Evolutionary conservation across 73 alveolate species (phyloP), one percentile per base, ranked within the genome.

Genomic region (Paraurostyla sp.): DNA sequence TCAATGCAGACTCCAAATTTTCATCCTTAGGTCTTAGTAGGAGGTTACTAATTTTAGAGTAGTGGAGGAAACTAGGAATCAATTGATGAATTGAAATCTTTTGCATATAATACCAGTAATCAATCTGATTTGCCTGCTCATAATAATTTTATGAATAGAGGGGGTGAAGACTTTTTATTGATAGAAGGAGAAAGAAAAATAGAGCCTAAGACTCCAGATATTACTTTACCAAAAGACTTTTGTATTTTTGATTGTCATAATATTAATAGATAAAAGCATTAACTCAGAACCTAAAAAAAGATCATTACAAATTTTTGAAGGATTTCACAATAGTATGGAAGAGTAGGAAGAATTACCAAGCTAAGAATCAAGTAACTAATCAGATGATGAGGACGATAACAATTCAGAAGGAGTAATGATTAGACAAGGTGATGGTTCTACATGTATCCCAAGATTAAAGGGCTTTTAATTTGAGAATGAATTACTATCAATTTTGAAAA

Each of bases 281-380:
- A 73, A 73, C 71, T 73, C 86, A 4, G 86, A 73, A 25, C 86
- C 86, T 2, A 73, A 73, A 48, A 73, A 73, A 43, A n/a, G 48
- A 27, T 73, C 86, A 3, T 29, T 73, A 2, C 20, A 73, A 36
- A 49, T 73, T 0, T 73, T 73, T 27, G 86, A 43, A 23, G 71
- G 71, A 23, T 9, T 73, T 32, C 68, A 32, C n/a, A 40, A 45
- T 15, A 65, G 43, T 2, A 65, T 65, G 82, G 82, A 65, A 35
- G 30, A 65, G 36, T 65, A 65, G 46, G 58, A 65, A 18, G 82
- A 65, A 38, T 9, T 18, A 32, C 82, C 82, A 11, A 58, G 82
- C 3, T 38, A 65, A 22, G 82, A 65, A 40, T 65, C 82, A 18
- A 65, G 82, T 22, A 65, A 38, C 58, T 16, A 65, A 4, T 65